Conservation (phyloP, 2,329 filamentous ascomycete species). For the Byssoonygena ceratinophila region DNA sequence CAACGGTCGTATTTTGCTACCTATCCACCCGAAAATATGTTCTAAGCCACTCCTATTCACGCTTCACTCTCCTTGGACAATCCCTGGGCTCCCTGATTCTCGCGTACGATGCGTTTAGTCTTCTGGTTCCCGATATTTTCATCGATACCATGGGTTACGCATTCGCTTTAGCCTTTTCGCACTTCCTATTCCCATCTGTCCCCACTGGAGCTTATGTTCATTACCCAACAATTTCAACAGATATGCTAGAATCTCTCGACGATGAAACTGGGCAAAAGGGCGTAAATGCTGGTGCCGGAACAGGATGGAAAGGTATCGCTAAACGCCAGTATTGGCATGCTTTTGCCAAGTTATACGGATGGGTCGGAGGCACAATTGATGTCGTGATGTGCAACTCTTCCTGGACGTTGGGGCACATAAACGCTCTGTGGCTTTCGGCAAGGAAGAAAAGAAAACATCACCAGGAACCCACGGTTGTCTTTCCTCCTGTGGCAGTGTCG, state of each 20-base stretch:
- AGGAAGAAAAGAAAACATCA: slow-evolving; percentile 34
- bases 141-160: slow-evolving; percentile 98
- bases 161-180: slow-evolving; percentile 73
- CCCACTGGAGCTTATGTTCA: slow-evolving; percentile 92
- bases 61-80: slow-evolving; percentile 88
- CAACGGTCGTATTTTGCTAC: slow-evolving; percentile 79
- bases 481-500: slow-evolving; percentile 81
- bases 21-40: slow-evolving; percentile 80
- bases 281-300: slow-evolving; percentile 72
- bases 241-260: slow-evolving; percentile 82
- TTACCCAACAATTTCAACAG: slow-evolving; percentile 95
- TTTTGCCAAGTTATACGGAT: slow-evolving; percentile 74
- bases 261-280: slow-evolving; percentile 55
- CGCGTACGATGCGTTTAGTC: slow-evolving; percentile 84
- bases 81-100: slow-evolving; percentile 78
- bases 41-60: slow-evolving; percentile 75
- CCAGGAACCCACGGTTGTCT: slow-evolving; percentile 55
- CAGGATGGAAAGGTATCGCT: slow-evolving; percentile 55
- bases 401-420: slow-evolving; percentile 82
- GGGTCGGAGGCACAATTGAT: slow-evolving; percentile 72
- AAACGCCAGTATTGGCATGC: slow-evolving; percentile 80
- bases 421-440: slow-evolving; percentile 60
- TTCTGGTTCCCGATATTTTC: slow-evolving; percentile 86
- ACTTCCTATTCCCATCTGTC: slow-evolving; percentile 66
- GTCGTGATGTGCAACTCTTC: slow-evolving; percentile 95